Base-by-base conservation (phyloP, 352 stramenopile genomes). In the Pythium periplocum region DNA sequence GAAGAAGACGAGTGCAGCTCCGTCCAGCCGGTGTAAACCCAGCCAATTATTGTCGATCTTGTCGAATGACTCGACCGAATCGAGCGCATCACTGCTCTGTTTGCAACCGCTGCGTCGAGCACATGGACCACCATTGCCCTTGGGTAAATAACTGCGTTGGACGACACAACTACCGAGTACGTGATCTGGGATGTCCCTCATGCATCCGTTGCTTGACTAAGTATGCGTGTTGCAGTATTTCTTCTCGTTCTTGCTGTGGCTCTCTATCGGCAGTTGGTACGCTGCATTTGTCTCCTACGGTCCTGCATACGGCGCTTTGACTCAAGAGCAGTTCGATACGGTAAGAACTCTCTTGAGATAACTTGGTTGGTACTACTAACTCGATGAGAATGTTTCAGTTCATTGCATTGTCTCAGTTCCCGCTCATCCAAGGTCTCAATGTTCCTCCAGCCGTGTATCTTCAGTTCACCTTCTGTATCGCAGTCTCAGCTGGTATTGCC, bases 81-180 rank as follows among this genome's bases (percentile, higher is more conserved):
- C 61, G 69, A 30, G 73, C 75, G 30, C 75, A 88, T 51, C 77
- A 88, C 49, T 88, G 77, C 66, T 75, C 73, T 34, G 73, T 97
- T 35, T 98, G 91, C 72, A 73, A 83, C 49, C 62, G 78, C 53
- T 98, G 92, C 51, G 85, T 98, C 35, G 86, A 95, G 56, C 94
- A 97, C 69, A 98, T 99, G 93, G 96, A 99, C 72, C 96, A 98
- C 87, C 93, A 98, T 65, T 98, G 95, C 62, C 93, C 93, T 6
- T 99, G 95, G 95, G 81, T 98, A 17, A 98, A 98, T 74, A 98
- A 98, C 75, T 98, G 95, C 64, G 87, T 99, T 32, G 96, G 95
- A 38, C 95, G 97, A 63, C 79, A 89, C 58, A 99, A 98, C 76
- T 96, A 98, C 78, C 45, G 59, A 17, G 73, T 83, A 58, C 8